A percentile compares a stretch with the other conserved stretches of the same genome.
phyloP scores from a whole-genome alignment of 148 eudicot species.

The Bassia scoparia region DNA sequence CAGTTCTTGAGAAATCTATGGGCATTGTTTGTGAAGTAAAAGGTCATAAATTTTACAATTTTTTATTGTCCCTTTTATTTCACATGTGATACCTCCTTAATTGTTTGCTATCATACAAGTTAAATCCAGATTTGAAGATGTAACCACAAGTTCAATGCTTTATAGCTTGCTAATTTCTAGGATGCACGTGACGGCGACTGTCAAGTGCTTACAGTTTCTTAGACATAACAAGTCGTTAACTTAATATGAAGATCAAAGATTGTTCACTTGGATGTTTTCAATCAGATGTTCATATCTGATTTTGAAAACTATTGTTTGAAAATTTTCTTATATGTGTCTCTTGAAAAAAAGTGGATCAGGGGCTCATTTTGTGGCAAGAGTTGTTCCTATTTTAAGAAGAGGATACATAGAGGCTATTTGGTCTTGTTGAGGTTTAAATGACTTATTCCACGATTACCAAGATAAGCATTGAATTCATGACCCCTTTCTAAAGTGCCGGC shows the following conservation, averaged over 20 bases:
- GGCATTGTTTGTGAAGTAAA: conserved; percentile 78
- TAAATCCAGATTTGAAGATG: background rate
- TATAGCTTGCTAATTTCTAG: background rate
- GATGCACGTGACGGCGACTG: background rate
- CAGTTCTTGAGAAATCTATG: conserved; percentile 70
- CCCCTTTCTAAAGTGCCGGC: background rate
- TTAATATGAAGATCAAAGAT: too few species aligned
- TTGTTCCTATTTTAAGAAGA: background rate
- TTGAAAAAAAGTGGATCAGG: background rate
- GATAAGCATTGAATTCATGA: background rate
- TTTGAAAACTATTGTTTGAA: background rate
- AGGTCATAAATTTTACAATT: conserved; percentile 38
- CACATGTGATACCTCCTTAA: background rate
- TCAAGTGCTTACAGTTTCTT: background rate
- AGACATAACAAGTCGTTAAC: background rate
- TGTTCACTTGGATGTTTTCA: background rate
- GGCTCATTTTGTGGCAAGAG: background rate
- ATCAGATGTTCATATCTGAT: background rate
- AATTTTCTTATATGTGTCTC: background rate
- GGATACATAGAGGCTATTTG: too few species aligned
- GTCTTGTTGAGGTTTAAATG: too few species aligned
- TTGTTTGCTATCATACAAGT: background rate
- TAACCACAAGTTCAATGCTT: background rate
- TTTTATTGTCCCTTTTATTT: background rate
- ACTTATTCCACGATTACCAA: too few species aligned